Conservation (phyloP, 306 rosid genomes). For the Potentilla sterilis region DNA sequence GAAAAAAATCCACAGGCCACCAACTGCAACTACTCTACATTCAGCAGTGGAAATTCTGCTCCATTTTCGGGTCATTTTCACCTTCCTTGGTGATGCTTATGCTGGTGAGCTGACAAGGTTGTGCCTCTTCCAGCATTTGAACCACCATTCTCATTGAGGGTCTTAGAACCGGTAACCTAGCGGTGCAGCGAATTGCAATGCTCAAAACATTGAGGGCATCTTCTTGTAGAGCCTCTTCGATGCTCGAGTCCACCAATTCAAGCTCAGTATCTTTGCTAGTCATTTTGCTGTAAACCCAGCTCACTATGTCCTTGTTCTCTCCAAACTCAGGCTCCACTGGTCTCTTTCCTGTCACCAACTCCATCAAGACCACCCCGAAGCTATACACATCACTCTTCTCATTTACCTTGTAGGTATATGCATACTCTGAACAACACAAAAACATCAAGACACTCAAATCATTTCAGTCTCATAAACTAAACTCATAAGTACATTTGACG, state of each 20-base stretch:
- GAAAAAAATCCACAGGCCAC: not conserved
- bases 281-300: slow-evolving; percentile 58
- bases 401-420: slow-evolving; percentile 71
- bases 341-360: slow-evolving; percentile 70
- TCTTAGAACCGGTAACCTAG: slow-evolving; percentile 54
- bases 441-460: slow-evolving; percentile 23
- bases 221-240: slow-evolving; percentile 48
- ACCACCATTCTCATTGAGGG: slow-evolving; percentile 90
- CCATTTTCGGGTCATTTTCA: slow-evolving; percentile 20
- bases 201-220: slow-evolving; percentile 62
- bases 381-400: slow-evolving; percentile 94
- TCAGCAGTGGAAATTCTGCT: slow-evolving; percentile 1
- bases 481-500: not conserved
- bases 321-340: slow-evolving; percentile 71
- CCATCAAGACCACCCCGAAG: slow-evolving; percentile 88
- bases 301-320: slow-evolving; percentile 70
- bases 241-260: slow-evolving; percentile 57
- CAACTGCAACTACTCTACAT: not conserved
- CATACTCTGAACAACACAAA: slow-evolving; percentile 55
- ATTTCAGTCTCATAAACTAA: slow-evolving; percentile 13
- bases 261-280: slow-evolving; percentile 35
- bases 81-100: slow-evolving; percentile 36
- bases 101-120: slow-evolving; percentile 45
- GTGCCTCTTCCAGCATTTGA: slow-evolving; percentile 82
- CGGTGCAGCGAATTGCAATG: slow-evolving; percentile 64